phyloP scores from a whole-genome alignment of 495 filamentous ascomycete genomes.

The Aspergillus bridgeri region DNA sequence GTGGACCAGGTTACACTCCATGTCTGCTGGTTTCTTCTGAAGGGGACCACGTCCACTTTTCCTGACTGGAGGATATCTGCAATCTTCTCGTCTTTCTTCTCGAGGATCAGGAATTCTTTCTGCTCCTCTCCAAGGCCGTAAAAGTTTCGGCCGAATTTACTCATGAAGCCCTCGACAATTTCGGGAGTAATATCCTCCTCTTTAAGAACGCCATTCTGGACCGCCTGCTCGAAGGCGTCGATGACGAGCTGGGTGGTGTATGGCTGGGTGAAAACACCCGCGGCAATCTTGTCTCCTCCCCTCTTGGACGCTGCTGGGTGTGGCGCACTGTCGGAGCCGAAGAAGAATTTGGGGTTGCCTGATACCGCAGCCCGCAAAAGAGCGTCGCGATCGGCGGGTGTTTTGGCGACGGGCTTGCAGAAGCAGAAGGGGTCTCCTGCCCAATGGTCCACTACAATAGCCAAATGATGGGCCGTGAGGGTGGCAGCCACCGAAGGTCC shows the following conservation, averaged over 20 bases:
- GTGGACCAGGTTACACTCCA: conserved; percentile 56
- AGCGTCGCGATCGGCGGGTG: conserved; percentile 69
- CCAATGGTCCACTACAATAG: conserved; percentile 72
- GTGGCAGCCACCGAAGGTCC: conserved; percentile 61
- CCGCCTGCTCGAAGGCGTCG: conserved; percentile 66
- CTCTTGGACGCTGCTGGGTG: conserved; percentile 74
- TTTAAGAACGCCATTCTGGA: conserved; percentile 60
- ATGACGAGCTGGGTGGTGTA: conserved; percentile 73
- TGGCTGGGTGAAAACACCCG: conserved; percentile 90
- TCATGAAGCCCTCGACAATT: conserved; percentile 69
- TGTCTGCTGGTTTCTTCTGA: conserved; percentile 60
- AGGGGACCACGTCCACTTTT: conserved; percentile 66
- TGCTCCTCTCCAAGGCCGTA: conserved; percentile 55
- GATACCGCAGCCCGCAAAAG: conserved; percentile 65
- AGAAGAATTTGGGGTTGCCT: conserved; percentile 79
- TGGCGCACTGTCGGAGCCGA: conserved; percentile 67
- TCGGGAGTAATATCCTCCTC: conserved; percentile 68
- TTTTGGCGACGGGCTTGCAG: conserved; percentile 84
- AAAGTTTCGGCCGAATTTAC: conserved; percentile 69
- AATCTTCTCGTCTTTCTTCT: conserved; percentile 58
- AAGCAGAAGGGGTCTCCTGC: conserved; percentile 74
- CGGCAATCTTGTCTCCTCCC: conserved; percentile 61
- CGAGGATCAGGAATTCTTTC: conserved; percentile 58
- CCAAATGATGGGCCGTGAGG: conserved; percentile 76
- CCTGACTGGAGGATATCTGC: conserved; percentile 46